Evolutionary conservation across 2,329 filamentous ascomycete species (phyloP).

Genomic region (Colletotrichum salicis): DNA sequence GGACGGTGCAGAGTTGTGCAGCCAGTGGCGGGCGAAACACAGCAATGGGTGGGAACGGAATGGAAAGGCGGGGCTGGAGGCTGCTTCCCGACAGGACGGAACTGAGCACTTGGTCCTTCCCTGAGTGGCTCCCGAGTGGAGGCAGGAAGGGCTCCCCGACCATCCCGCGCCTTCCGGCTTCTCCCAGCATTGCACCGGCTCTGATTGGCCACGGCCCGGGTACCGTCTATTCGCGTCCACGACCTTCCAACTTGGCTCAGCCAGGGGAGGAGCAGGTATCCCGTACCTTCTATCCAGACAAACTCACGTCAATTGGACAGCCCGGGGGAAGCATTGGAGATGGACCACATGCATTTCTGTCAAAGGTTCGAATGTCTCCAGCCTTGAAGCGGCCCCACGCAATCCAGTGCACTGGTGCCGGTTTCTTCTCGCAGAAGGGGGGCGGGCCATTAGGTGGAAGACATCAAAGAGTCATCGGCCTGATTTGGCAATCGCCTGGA

Average conservation of each 20-base stretch:
- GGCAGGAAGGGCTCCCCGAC: not conserved
- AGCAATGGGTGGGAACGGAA: not conserved
- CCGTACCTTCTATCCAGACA: too few species aligned
- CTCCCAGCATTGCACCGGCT: conserved; percentile 10
- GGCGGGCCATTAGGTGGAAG: not conserved
- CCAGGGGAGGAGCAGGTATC: not conserved
- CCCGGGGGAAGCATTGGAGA: not conserved
- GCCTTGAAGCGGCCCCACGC: conserved; percentile 19
- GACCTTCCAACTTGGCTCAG: conserved; percentile 25
- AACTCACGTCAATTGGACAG: conserved; percentile 1
- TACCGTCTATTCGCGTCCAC: conserved; percentile 23
- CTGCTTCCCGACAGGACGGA: conserved; percentile 33
- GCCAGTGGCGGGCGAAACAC: not conserved
- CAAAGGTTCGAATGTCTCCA: not conserved
- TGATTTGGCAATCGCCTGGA: conserved; percentile 18
- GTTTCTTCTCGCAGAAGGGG: conserved; percentile 33
- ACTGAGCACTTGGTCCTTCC: conserved; percentile 5
- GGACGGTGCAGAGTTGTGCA: not conserved
- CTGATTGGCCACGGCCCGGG: conserved; percentile 15
- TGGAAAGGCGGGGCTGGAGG: conserved; percentile 15
- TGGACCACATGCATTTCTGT: not conserved
- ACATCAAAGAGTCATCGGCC: conserved; percentile 32
- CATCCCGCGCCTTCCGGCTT: conserved; percentile 32
- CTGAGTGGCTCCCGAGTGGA: conserved; percentile 1
- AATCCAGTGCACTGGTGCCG: conserved; percentile 31